Evolutionary conservation across 2,329 filamentous ascomycete species (phyloP).

Genomic region (Chaetomium sp.): DNA sequence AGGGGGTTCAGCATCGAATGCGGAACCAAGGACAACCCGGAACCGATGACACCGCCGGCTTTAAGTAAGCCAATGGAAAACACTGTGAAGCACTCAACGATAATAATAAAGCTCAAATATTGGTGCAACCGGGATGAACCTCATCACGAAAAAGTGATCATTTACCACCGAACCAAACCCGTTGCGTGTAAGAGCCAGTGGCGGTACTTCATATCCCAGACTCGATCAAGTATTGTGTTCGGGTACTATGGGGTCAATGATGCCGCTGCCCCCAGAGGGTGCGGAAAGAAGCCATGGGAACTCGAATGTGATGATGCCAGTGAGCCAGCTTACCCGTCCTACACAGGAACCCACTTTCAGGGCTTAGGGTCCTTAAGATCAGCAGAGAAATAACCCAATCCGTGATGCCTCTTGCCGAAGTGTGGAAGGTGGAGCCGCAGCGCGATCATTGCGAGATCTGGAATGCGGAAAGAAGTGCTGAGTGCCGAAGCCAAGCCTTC

Average conservation of each 20-base stretch:
- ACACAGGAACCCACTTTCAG: constrained; percentile 10
- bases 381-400: neutral
- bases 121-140: no score
- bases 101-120: no score
- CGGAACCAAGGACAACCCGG: neutral
- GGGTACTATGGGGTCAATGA: neutral
- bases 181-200: neutral
- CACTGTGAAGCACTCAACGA: neutral
- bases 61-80: neutral
- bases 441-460: constrained; percentile 2
- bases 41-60: neutral
- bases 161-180: no score
- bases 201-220: neutral
- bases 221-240: neutral
- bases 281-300: neutral
- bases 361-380: constrained; percentile 4
- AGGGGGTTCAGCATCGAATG: neutral
- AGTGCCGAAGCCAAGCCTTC: neutral
- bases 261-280: neutral
- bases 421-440: neutral
- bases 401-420: neutral
- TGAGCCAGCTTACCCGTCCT: no score
- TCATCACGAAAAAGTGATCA: neutral
- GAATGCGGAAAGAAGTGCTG: neutral
- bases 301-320: neutral